Percentiles rank a stretch among this genome's conserved stretches.
Conservation (phyloP, 257 asterid species). For the Solanum sejunctum region DNA sequence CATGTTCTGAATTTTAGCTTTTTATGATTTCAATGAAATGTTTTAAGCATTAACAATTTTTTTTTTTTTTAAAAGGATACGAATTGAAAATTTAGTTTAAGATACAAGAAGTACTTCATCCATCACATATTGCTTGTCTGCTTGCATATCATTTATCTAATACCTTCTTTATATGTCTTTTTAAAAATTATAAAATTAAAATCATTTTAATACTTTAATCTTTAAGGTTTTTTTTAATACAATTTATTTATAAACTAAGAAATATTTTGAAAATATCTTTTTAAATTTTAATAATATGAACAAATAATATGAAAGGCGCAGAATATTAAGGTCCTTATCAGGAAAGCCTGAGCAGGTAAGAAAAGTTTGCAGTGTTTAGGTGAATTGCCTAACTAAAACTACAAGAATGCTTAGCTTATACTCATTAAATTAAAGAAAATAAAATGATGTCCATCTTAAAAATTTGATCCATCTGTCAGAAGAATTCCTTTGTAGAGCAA, state of each 20-base stretch:
- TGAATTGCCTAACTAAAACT: slow-evolving; percentile 12
- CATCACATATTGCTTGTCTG: background rate
- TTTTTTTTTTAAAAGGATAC: background rate
- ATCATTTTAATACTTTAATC: background rate
- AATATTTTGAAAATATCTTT: background rate
- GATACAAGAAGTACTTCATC: background rate
- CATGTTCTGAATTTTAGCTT: background rate
- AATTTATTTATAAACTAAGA: background rate
- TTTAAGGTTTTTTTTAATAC: background rate
- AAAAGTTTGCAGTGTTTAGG: slow-evolving; percentile 17
- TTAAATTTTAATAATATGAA: no score
- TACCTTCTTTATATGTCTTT: background rate
- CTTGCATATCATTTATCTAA: background rate
- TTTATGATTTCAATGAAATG: background rate
- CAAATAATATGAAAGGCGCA: no score
- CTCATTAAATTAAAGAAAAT: slow-evolving; percentile 3
- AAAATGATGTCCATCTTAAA: slow-evolving; percentile 2
- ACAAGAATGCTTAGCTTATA: background rate
- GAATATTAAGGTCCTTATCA: slow-evolving; percentile 10
- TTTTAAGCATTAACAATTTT: background rate
- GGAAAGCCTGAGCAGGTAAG: background rate
- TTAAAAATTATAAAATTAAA: background rate
- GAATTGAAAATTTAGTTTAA: background rate
- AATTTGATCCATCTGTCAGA: slow-evolving; percentile 6
- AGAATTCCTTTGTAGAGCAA: background rate